phyloP scores from a whole-genome alignment of 2,329 filamentous ascomycete genomes.

The Clonostachys byssicola region DNA sequence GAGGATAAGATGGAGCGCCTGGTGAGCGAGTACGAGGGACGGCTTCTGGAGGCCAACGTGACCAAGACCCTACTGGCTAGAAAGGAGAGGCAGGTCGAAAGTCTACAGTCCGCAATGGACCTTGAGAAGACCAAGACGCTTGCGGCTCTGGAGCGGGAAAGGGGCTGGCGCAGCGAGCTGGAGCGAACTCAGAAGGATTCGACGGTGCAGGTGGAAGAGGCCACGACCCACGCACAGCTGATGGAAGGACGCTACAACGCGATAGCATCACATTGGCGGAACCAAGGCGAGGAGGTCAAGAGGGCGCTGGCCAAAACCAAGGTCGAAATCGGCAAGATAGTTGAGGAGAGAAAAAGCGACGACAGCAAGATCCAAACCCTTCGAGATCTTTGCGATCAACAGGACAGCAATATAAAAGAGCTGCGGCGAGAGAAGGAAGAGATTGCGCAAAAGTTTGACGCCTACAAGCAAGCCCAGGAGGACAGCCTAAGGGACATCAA shows the following conservation, averaged over 20 bases:
- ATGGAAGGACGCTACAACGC: constrained; percentile 68
- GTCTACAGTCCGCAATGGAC: constrained; percentile 60
- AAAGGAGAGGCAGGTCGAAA: constrained; percentile 72
- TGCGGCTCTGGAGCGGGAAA: constrained; percentile 56
- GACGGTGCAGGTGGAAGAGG: constrained; percentile 61
- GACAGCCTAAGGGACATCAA: constrained; percentile 57
- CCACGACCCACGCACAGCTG: constrained; percentile 58
- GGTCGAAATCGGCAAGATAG: constrained; percentile 48
- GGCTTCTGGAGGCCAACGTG: constrained; percentile 65
- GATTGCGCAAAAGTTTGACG: constrained; percentile 55
- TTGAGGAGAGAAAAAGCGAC: constrained; percentile 52
- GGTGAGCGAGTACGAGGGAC: constrained; percentile 64
- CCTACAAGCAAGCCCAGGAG: constrained; percentile 62
- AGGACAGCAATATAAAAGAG: constrained; percentile 63
- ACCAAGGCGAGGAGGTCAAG: constrained; percentile 60
- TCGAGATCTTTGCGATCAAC: constrained; percentile 68
- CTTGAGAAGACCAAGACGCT: constrained; percentile 58
- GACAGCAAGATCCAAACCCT: constrained; percentile 61
- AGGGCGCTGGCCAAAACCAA: constrained; percentile 43
- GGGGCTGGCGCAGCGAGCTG: constrained; percentile 57
- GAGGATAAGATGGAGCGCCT: constrained; percentile 70
- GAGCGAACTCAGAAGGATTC: constrained; percentile 57
- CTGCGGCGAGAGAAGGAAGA: constrained; percentile 57
- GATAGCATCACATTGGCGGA: constrained; percentile 62
- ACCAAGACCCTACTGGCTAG: constrained; percentile 67